Percentiles rank a stretch among this genome's conserved stretches.
These are phyloP conservation scores for Dipteronia dyeriana DNA, from an alignment of 345 rosid genomes.

Conservation along the genomic window DNA sequence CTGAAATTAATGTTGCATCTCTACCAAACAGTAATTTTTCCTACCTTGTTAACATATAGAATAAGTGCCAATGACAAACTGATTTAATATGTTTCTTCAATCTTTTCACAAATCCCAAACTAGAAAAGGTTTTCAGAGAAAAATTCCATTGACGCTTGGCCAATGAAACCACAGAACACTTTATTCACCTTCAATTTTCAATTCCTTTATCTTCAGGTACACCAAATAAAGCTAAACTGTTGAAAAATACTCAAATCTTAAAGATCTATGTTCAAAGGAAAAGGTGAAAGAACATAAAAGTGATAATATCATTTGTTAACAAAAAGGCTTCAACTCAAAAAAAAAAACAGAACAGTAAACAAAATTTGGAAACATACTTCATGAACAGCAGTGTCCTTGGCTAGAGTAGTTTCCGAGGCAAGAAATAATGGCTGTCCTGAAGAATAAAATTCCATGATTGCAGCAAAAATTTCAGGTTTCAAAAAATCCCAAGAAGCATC, in stretches of 20 bases:
- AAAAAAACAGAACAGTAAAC: background rate
- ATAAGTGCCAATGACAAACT: background rate
- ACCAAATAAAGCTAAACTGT: background rate
- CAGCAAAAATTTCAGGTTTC: slow-evolving; percentile 91
- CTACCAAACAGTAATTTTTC: background rate
- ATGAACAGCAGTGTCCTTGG: slow-evolving; percentile 84
- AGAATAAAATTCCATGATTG: slow-evolving; percentile 91
- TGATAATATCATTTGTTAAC: background rate
- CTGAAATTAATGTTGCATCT: no score
- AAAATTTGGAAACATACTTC: slow-evolving; percentile 47
- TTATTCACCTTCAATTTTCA: slow-evolving; percentile 4
- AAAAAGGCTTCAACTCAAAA: background rate
- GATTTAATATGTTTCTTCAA: background rate
- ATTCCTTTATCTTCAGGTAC: background rate
- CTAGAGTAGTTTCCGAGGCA: slow-evolving; percentile 64
- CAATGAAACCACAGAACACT: background rate
- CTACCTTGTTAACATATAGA: background rate
- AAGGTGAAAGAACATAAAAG: no score
- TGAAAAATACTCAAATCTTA: background rate
- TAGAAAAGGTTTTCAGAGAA: background rate
- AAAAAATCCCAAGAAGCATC: slow-evolving; percentile 82
- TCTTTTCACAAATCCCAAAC: background rate
- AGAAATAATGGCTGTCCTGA: slow-evolving; percentile 85
- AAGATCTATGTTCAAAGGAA: no score
- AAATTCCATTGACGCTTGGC: background rate